phyloP scores from a whole-genome alignment of 108 stramenopile species.

The Conticribra weissflogii region DNA sequence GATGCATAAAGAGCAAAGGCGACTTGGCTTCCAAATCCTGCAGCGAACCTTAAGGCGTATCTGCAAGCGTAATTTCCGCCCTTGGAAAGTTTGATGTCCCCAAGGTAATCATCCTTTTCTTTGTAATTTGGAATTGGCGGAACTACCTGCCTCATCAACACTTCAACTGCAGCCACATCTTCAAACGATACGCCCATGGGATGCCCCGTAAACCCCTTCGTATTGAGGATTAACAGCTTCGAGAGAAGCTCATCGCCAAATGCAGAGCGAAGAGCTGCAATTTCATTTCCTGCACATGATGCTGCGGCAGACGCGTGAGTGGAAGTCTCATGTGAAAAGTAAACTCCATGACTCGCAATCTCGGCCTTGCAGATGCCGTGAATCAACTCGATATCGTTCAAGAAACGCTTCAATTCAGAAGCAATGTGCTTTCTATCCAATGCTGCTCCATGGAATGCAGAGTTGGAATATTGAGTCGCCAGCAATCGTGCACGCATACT shows the following conservation, averaged over 20 bases:
- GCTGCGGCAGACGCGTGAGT: constrained; percentile 91
- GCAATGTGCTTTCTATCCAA: constrained; percentile 94
- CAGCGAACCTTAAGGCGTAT: constrained; percentile 95
- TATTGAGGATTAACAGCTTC: constrained; percentile 91
- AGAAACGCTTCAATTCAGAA: constrained; percentile 88
- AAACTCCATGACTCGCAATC: constrained; percentile 92
- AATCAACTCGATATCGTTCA: constrained; percentile 83
- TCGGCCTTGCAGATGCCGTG: constrained; percentile 91
- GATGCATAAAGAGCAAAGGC: constrained; percentile 94
- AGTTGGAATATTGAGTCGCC: constrained; percentile 93
- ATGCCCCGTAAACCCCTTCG: constrained; percentile 96
- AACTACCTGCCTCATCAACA: constrained; percentile 79
- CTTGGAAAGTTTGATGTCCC: constrained; percentile 88
- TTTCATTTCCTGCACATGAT: constrained; percentile 95
- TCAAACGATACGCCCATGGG: constrained; percentile 98
- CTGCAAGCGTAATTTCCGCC: constrained; percentile 90
- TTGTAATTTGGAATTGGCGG: constrained; percentile 92
- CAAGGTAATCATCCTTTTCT: constrained; percentile 85
- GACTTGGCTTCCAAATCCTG: constrained; percentile 97
- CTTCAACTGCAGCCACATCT: constrained; percentile 94
- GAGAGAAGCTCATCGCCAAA: constrained; percentile 92
- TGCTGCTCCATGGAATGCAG: constrained; percentile 95
- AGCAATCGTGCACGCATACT: constrained; percentile 84
- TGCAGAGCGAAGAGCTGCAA: constrained; percentile 84
- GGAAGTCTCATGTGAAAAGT: constrained; percentile 97